Evolutionary conservation across 192 early-diverging fungal species (phyloP), one percentile per base, ranked within the genome.

Genomic region (Coemansia sp.): DNA sequence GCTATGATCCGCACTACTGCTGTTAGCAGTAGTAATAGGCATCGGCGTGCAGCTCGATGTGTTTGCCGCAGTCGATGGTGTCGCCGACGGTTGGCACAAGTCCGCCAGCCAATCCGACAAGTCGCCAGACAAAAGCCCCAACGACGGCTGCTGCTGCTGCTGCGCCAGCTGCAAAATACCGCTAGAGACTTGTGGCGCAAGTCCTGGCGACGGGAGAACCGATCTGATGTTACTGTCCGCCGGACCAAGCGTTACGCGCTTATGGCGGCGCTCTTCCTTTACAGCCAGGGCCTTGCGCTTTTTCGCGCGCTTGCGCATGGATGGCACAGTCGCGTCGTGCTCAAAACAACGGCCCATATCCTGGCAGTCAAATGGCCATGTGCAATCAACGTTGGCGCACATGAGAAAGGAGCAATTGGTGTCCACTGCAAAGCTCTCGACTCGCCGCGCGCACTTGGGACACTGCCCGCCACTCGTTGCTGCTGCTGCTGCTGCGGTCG

Each of bases 331-430:
- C 1, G 68, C 53, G 68, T 80, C 77, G 24, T 74, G 69, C 32
- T 70, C 72, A 74, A 80, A 80, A 59, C 64, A 70, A 11, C 45
- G 45, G 41, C 25, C 43, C 77, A 80, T 74, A 17, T 65, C 40
- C 6, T 42, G 24, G 61, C 67, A 45, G 25, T 74, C 73, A 39
- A 80, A 80, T 11, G 77, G 77, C 77, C 77, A 80, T 12, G 77
- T 67, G 65, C 77, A 80, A 12, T 17, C 37, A 10, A 70, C 31
- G 41, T 80, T 80, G 27, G 72, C 40, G 59, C 77, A 80, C 77
- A 80, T 80, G 14, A 49, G 56, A 53, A 80, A 80, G 4, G 72
- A 43, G 45, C 77, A 80, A 47, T 80, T 80, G 43, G 77, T 80
- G 72, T 80, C 77, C 11, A 80, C 73, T 19, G 68, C 53, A 46